Conservation (phyloP, 257 asterid genomes). For the Apocynum venetum region DNA sequence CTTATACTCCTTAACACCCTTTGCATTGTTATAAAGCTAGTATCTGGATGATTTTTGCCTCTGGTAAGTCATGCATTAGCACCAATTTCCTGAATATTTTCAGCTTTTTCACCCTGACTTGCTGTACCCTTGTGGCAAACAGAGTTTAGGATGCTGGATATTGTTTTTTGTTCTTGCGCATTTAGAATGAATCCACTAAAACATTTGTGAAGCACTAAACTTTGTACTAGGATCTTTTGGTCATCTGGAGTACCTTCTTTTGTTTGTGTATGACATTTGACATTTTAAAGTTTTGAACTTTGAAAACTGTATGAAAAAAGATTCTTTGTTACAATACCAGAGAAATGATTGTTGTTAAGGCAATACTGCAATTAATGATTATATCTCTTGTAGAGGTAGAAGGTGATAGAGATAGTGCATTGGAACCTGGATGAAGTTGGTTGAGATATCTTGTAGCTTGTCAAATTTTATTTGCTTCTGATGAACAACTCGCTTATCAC, state of each 20-base stretch:
- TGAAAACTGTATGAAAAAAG: neutral
- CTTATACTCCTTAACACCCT: slow-evolving; percentile 60
- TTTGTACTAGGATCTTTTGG: neutral
- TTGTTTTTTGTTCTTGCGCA: neutral
- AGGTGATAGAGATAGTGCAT: neutral
- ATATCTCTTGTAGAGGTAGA: neutral
- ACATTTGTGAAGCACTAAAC: neutral
- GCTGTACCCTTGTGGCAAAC: neutral
- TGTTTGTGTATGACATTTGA: neutral
- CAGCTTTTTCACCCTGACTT: neutral
- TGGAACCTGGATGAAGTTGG: neutral
- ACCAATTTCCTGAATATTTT: neutral
- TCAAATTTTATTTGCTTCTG: neutral
- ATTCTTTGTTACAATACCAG: neutral
- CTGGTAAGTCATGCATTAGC: neutral
- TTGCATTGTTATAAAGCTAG: slow-evolving; percentile 53
- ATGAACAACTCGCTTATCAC: neutral
- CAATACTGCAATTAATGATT: neutral
- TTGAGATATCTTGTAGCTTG: neutral
- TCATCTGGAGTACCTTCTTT: neutral
- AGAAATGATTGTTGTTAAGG: neutral
- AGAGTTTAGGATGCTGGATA: neutral
- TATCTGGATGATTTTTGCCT: slow-evolving; percentile 44
- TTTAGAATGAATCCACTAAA: neutral
- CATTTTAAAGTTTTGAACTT: neutral